Evolutionary conservation across 805 yeast genomes (phyloP).

Genomic region (Kregervanrija fluxuum): DNA sequence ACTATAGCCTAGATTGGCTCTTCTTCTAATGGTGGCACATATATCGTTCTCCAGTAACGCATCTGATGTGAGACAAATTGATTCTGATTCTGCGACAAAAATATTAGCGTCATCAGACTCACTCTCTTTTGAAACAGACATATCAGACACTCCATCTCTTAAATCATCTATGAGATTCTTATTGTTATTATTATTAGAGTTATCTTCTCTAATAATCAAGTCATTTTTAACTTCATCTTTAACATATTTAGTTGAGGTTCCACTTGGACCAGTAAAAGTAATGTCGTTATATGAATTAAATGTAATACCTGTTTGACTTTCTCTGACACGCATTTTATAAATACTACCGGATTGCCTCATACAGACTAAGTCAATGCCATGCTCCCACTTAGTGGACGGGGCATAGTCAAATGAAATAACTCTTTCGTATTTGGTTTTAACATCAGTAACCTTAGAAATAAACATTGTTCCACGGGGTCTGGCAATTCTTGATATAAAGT

Average conservation of each 20-base stretch:
- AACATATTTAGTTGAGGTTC: conserved; percentile 40
- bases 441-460: conserved; percentile 70
- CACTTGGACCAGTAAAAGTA: conserved; percentile 51
- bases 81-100: conserved; percentile 20
- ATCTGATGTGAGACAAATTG: conserved; percentile 17
- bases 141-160: too few species aligned
- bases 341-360: conserved; percentile 89
- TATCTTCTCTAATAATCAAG: conserved; percentile 1
- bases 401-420: conserved; percentile 83
- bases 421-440: conserved; percentile 68
- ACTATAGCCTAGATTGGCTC: conserved; percentile 72
- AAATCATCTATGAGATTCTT: too few species aligned
- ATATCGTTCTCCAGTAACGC: conserved; percentile 60
- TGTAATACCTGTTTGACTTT: conserved; percentile 52
- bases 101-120: conserved; percentile 10
- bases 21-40: conserved; percentile 57
- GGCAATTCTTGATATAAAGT: conserved; percentile 6
- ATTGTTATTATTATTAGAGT: background rate
- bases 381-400: conserved; percentile 40
- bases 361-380: conserved; percentile 66
- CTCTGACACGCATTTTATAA: conserved; percentile 68
- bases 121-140: background rate
- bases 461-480: conserved; percentile 50
- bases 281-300: conserved; percentile 69
- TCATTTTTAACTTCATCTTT: conserved; percentile 18